phyloP scores from a whole-genome alignment of 805 yeast genomes.

The Spathaspora girioi region DNA sequence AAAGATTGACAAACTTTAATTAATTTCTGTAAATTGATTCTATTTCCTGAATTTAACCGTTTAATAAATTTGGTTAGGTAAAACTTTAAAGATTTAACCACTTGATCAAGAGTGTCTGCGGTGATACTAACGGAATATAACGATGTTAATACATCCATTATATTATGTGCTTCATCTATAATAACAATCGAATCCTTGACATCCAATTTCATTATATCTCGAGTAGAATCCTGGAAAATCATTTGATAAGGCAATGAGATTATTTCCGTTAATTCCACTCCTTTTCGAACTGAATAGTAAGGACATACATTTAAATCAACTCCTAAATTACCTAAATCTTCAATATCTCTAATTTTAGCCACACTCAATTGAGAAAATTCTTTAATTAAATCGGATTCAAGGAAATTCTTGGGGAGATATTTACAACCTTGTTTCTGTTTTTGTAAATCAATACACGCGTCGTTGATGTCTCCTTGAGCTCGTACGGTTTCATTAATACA shows the following conservation, averaged over 20 bases:
- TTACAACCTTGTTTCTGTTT: constrained; percentile 28
- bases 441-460: constrained; percentile 74
- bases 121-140: constrained; percentile 64
- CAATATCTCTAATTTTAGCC: constrained; percentile 67
- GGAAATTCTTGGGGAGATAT: constrained; percentile 14
- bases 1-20: constrained; percentile 53
- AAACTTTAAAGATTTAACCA: constrained; percentile 45
- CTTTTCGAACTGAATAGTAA: constrained; percentile 68
- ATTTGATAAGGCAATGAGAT: constrained; percentile 85
- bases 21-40: constrained; percentile 64
- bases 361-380: constrained; percentile 55
- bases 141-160: constrained; percentile 70
- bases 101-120: constrained; percentile 40
- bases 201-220: constrained; percentile 57
- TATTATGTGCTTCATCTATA: constrained; percentile 91
- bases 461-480: constrained; percentile 59
- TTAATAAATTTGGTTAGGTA: constrained; percentile 62
- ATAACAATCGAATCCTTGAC: constrained; percentile 65
- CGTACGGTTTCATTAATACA: constrained; percentile 70
- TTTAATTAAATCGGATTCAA: constrained; percentile 23
- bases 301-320: constrained; percentile 62
- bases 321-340: constrained; percentile 68
- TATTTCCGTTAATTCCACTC: constrained; percentile 61
- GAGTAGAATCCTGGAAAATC: constrained; percentile 55
- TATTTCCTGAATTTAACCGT: constrained; percentile 66